A percentile compares a stretch with the other conserved stretches of the same genome.
Conservation (phyloP, 176 grass and related monocot genomes). For the Oryza punctata region DNA sequence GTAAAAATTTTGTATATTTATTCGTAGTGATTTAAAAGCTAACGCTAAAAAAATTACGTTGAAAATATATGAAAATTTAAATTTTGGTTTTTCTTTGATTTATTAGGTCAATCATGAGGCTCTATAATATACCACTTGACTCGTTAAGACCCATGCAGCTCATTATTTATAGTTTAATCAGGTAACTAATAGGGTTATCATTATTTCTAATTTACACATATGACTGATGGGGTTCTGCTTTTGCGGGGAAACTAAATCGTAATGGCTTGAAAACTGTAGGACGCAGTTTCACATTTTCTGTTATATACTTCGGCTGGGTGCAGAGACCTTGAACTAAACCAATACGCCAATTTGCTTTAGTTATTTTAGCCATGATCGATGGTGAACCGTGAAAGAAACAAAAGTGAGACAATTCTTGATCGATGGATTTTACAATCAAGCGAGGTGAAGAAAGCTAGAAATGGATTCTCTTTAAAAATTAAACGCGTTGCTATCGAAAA, state of each 20-base stretch:
- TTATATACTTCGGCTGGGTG: too few relatives aligned
- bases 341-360: neutral
- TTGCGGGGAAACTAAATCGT: neutral
- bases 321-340: too few relatives aligned
- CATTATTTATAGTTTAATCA: neutral
- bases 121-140: too few relatives aligned
- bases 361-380: neutral
- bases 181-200: neutral
- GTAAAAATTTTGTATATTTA: too few relatives aligned
- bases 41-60: too few relatives aligned
- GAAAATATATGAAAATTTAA: too few relatives aligned
- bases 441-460: neutral
- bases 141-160: too few relatives aligned
- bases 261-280: neutral
- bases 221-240: too few relatives aligned
- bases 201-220: neutral
- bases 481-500: neutral
- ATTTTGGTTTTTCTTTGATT: too few relatives aligned
- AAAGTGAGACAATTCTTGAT: neutral
- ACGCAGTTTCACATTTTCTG: neutral
- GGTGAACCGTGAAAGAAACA: neutral
- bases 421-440: neutral
- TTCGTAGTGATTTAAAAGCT: too few relatives aligned
- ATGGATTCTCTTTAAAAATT: neutral
- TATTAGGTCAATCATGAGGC: too few relatives aligned